Percentiles rank a stretch among this genome's conserved stretches.
Conservation (phyloP, 2,329 filamentous ascomycete genomes). For the Aspergillus novoparasiticus region DNA sequence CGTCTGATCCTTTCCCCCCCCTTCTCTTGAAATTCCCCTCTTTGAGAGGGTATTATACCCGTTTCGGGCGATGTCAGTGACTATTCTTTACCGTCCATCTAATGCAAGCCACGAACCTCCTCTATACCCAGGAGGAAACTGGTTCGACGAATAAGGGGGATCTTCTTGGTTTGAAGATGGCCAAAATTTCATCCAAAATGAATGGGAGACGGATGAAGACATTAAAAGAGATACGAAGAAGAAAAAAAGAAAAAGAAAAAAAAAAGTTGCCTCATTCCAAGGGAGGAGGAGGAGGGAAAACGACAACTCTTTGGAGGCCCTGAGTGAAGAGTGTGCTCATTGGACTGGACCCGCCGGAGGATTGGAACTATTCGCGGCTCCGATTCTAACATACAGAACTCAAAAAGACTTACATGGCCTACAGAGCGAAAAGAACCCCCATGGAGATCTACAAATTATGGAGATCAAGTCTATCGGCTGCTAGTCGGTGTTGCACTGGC, state of each 20-base stretch:
- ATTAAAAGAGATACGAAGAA: not conserved
- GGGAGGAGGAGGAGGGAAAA: constrained; percentile 5
- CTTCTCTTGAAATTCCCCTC: constrained; percentile 11
- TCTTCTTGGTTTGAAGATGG: not conserved
- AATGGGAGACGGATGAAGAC: not conserved
- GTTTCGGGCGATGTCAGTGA: constrained; percentile 30
- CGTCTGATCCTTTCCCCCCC: constrained; percentile 12
- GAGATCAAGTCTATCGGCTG: constrained; percentile 41
- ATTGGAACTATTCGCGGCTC: constrained; percentile 24
- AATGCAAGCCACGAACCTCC: constrained; percentile 33
- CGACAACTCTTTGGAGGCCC: constrained; percentile 6
- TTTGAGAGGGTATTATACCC: constrained; percentile 20
- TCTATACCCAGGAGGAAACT: constrained; percentile 18
- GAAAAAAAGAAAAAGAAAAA: constrained; percentile 9
- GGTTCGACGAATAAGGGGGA: constrained; percentile 12
- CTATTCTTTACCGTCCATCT: constrained; percentile 30
- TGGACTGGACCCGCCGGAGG: constrained; percentile 19
- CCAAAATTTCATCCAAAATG: not conserved
- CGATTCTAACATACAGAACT: constrained; percentile 7
- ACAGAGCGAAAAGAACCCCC: constrained; percentile 11
- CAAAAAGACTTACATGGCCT: constrained; percentile 13
- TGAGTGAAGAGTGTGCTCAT: constrained; percentile 21
- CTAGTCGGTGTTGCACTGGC: constrained; percentile 37
- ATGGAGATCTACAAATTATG: constrained; percentile 35
- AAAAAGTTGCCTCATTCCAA: constrained; percentile 7